A percentile compares a stretch with the other conserved stretches of the same genome.
Evolutionary conservation across 2,329 filamentous ascomycete genomes (phyloP).

Genomic region (Beauveria sp.): DNA sequence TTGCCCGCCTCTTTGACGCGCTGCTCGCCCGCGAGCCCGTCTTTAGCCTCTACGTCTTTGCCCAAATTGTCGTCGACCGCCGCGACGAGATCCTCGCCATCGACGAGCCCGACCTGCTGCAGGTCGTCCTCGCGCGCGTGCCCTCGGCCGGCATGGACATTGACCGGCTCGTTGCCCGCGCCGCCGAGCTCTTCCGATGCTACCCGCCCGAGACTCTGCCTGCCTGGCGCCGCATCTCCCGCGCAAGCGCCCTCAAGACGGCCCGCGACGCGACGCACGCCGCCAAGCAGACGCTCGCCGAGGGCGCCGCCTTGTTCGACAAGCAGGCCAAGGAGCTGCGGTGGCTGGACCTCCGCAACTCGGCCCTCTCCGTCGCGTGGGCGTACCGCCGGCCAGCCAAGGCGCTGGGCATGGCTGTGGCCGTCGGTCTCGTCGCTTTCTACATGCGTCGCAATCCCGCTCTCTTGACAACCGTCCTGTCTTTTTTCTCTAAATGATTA

Average conservation of each 20-base stretch:
- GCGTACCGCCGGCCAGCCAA: conserved; percentile 58
- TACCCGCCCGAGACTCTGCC: conserved; percentile 67
- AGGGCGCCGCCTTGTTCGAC: conserved; percentile 62
- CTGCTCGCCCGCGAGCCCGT: conserved; percentile 81
- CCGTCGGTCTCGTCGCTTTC: conserved; percentile 61
- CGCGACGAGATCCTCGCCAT: conserved; percentile 80
- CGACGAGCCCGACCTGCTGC: conserved; percentile 91
- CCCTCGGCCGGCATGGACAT: conserved; percentile 67
- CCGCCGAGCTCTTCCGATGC: conserved; percentile 53
- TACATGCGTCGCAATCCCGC: conserved; percentile 50
- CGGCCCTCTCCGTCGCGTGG: conserved; percentile 38
- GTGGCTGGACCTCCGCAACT: conserved; percentile 46
- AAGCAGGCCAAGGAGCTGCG: conserved; percentile 66
- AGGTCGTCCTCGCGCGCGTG: conserved; percentile 79
- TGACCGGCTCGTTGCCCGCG: conserved; percentile 63
- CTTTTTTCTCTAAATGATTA: conserved; percentile 18
- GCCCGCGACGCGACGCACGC: conserved; percentile 48
- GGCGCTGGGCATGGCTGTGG: conserved; percentile 54
- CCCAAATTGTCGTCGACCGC: conserved; percentile 74
- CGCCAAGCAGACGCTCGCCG: conserved; percentile 48
- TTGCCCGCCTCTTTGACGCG: conserved; percentile 87
- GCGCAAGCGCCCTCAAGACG: conserved; percentile 78
- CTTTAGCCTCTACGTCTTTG: conserved; percentile 86
- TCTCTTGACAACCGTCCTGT: conserved; percentile 20
- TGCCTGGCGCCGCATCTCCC: conserved; percentile 66